Evolutionary conservation across 768 basidiomycete genomes (phyloP), one percentile per base, ranked within the genome.

Genomic region (Auricularia auricula-judae): DNA sequence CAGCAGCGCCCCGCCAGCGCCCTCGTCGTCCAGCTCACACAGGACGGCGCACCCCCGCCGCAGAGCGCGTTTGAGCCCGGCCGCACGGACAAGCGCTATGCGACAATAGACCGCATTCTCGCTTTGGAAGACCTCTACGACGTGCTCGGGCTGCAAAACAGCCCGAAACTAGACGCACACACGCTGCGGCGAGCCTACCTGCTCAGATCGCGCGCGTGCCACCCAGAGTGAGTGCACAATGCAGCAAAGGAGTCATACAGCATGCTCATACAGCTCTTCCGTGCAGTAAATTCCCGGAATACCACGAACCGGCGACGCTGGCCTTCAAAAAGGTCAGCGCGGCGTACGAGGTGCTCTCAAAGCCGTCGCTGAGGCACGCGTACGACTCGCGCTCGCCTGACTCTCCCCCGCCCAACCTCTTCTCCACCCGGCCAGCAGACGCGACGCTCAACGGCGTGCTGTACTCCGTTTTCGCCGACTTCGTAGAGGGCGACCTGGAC

Each of bases 281-380:
- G 21, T 67, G 14, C 68, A 93, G 92, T 72, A 93, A 93, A 77
- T 93, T 89, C 67, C 89, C 89, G 2, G 74, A 83, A 67, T 85
- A 87, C 70, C 84, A 87, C 3, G 81, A 59, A 4, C 23, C 86
- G 58, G 88, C 92, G 18, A 94, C 92, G 0, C 78, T 83, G 21
- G 92, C 92, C 0, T 94, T 94, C 72, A 92, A 94, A 71, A 89
- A 88, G 69, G 87, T 94, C 3, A 87, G 89, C 4, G 83, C 91
- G 16, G 91, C 92, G 1, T 93, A 93, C 69, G 82, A 88, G 67
- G 84, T 90, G 8, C 84, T 93, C 65, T 87, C 86, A 69, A 85
- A 86, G 63, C 88, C 92, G 0, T 77, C 83, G 14, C 82, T 86
- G 4, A 82, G 84, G 67, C 82, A 84, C 14, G 67, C 81, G 39